These are phyloP conservation scores for Pulveroboletus frians DNA, from an alignment of 768 basidiomycete species.

Conservation along the genomic window DNA sequence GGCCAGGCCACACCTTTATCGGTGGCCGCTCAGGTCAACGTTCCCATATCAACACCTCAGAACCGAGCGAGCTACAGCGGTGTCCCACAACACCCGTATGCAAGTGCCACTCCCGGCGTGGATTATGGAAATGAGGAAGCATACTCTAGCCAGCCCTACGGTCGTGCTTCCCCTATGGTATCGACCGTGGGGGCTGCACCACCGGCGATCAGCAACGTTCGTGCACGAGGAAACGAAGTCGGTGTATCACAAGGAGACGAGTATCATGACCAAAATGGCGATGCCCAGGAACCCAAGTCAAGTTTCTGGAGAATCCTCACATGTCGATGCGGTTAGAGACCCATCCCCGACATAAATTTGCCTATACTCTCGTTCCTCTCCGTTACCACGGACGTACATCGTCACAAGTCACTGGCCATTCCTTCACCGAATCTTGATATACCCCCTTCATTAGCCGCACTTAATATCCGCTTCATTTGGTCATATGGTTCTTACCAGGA, in stretches of 20 bases:
- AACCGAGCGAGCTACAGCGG: slow-evolving; percentile 41
- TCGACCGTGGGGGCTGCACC: slow-evolving; percentile 62
- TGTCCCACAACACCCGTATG: slow-evolving; percentile 63
- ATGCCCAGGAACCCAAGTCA: slow-evolving; percentile 48
- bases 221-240: slow-evolving; percentile 64
- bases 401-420: slow-evolving; percentile 32
- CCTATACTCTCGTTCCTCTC: slow-evolving; percentile 13
- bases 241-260: slow-evolving; percentile 60
- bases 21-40: slow-evolving; percentile 67
- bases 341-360: slow-evolving; percentile 10
- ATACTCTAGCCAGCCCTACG: slow-evolving; percentile 59
- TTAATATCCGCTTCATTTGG: slow-evolving; percentile 35
- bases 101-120: slow-evolving; percentile 52
- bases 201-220: slow-evolving; percentile 67
- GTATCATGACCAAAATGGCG: slow-evolving; percentile 52
- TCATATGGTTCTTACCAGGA: slow-evolving; percentile 30
- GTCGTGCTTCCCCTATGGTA: slow-evolving; percentile 81
- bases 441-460: slow-evolving; percentile 31
- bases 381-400: slow-evolving; percentile 26
- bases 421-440: slow-evolving; percentile 35
- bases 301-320: slow-evolving; percentile 66
- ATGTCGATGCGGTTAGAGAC: slow-evolving; percentile 63
- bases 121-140: slow-evolving; percentile 60
- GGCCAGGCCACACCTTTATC: slow-evolving; percentile 69
- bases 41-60: slow-evolving; percentile 56